A percentile compares a stretch with the other conserved stretches of the same genome.
phyloP scores from a whole-genome alignment of 1,284 basidiomycete species.

The Melampsora medusae region DNA sequence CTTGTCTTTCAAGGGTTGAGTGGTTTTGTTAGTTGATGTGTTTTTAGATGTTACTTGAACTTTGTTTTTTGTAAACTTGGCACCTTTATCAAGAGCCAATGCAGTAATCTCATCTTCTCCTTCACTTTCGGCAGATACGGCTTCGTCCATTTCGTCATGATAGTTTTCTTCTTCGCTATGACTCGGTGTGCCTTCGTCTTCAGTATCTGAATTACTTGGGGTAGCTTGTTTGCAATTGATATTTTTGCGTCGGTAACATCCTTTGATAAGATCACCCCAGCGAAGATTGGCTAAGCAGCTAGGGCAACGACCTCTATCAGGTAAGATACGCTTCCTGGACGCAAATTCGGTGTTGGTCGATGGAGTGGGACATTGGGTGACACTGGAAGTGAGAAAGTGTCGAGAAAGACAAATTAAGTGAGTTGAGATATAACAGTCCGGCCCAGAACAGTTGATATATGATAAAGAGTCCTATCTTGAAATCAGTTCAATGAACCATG shows the following conservation, averaged over 20 bases:
- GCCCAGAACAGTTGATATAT: conserved; percentile 17
- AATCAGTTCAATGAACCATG: not conserved
- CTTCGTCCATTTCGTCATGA: not conserved
- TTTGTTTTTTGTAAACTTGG: too few species aligned
- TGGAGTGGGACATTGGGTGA: not conserved
- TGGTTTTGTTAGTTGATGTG: not conserved
- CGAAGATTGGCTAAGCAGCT: conserved; percentile 28
- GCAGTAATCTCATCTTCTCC: not conserved
- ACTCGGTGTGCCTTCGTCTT: not conserved
- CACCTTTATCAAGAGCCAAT: not conserved
- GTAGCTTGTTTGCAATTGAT: not conserved
- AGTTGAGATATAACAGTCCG: conserved; percentile 33
- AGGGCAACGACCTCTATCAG: conserved; percentile 34
- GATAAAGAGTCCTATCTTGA: conserved; percentile 23
- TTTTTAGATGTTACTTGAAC: too few species aligned
- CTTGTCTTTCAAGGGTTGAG: not conserved
- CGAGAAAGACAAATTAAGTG: conserved; percentile 30
- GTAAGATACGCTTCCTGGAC: conserved; percentile 13
- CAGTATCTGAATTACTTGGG: not conserved
- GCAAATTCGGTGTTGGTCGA: not conserved
- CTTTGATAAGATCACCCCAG: conserved; percentile 41
- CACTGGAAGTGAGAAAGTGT: conserved; percentile 6
- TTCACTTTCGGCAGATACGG: not conserved
- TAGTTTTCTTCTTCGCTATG: conserved; percentile 9
- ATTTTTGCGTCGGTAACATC: conserved; percentile 28